Conservation (phyloP, 176 grass and related monocot species). For the Zea luxurians region DNA sequence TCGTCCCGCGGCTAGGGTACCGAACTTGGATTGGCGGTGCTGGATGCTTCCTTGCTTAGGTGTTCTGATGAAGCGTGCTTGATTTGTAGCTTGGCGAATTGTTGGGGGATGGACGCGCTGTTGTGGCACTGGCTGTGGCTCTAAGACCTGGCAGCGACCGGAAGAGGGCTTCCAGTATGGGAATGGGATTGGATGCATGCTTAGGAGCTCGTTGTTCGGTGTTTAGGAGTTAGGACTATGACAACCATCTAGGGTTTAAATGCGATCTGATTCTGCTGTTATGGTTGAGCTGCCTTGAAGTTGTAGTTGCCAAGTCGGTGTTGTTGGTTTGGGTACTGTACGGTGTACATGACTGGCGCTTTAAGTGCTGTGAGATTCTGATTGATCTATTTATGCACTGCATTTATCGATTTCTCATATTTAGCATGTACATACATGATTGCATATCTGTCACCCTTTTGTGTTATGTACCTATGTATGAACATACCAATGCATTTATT, state of each 20-base stretch:
- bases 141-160: background rate
- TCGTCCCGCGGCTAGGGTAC: constrained; percentile 1
- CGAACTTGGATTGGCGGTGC: background rate
- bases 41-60: background rate
- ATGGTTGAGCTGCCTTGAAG: constrained; percentile 2
- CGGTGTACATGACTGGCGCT: background rate
- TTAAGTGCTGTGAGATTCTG: background rate
- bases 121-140: background rate
- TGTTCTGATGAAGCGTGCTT: constrained; percentile 10
- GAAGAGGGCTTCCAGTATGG: background rate
- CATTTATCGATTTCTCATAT: background rate
- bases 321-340: background rate
- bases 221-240: background rate
- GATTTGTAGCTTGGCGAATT: background rate
- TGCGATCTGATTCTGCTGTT: constrained; percentile 1
- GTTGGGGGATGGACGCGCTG: background rate
- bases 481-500: background rate
- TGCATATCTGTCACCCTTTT: background rate
- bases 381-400: background rate
- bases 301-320: background rate
- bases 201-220: background rate
- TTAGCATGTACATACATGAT: background rate
- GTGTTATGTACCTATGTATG: background rate
- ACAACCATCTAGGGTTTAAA: background rate
- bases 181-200: background rate